Evolutionary conservation across 2,329 filamentous ascomycete species (phyloP).

Genomic region (Graphium sp.): DNA sequence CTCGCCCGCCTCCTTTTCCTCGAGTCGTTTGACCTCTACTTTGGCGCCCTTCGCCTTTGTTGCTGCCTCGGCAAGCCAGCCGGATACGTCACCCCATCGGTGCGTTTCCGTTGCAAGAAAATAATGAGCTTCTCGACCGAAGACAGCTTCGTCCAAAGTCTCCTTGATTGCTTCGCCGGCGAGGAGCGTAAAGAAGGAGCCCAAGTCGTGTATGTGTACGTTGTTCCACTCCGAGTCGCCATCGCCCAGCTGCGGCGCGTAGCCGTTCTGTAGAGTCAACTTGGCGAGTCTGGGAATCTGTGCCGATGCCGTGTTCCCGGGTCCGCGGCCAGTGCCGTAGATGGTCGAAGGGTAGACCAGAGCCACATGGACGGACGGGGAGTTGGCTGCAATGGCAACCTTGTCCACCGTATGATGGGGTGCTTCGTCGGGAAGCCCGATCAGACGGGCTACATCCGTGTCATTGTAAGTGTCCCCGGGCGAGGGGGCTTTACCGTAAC

Average conservation of each 20-base stretch:
- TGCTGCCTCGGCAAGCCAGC: too few relatives aligned
- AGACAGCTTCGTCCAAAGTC: constrained; percentile 51
- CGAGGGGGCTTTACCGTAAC: constrained; percentile 25
- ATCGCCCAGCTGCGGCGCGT: constrained; percentile 22
- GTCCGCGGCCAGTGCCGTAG: constrained; percentile 31
- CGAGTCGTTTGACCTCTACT: too few relatives aligned
- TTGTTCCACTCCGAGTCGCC: constrained; percentile 32
- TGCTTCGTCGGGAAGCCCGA: constrained; percentile 26
- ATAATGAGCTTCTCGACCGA: too few relatives aligned
- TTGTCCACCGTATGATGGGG: constrained; percentile 52
- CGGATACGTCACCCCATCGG: too few relatives aligned
- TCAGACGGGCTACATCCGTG: too few relatives aligned
- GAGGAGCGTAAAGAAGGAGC: constrained; percentile 22
- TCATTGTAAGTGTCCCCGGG: constrained; percentile 32
- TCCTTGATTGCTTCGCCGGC: constrained; percentile 34
- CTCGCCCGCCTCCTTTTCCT: too few relatives aligned
- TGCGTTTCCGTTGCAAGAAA: too few relatives aligned
- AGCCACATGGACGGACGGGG: constrained; percentile 19
- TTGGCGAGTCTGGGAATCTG: constrained; percentile 27
- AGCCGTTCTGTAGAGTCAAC: constrained; percentile 22
- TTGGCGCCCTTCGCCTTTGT: too few relatives aligned
- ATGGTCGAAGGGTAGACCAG: constrained; percentile 33
- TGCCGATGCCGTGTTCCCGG: constrained; percentile 28
- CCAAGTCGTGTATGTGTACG: constrained; percentile 33
- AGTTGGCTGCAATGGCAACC: constrained; percentile 32